A percentile compares a stretch with the other conserved stretches of the same genome.
These are phyloP conservation scores for Stylonectria norvegica DNA, from an alignment of 2,329 filamentous ascomycete species.

Conservation along the genomic window DNA sequence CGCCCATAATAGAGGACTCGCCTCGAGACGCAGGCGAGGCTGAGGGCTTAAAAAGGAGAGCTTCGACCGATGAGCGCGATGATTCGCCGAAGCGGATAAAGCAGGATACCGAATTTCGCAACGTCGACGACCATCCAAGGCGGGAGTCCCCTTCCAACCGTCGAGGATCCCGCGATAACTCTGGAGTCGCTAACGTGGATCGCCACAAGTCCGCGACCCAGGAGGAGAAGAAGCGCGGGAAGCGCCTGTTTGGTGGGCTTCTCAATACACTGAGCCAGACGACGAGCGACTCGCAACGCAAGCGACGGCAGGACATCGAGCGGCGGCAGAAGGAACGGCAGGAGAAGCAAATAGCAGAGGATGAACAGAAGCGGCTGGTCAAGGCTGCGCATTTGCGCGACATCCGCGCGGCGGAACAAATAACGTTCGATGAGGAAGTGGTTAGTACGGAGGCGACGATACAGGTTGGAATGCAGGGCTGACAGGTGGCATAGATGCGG, in stretches of 20 bases:
- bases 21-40: constrained; percentile 6
- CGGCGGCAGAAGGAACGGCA: constrained; percentile 74
- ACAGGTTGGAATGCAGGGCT: constrained; percentile 4
- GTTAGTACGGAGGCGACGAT: constrained; percentile 49
- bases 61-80: constrained; percentile 17
- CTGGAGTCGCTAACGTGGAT: constrained; percentile 13
- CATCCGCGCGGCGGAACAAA: constrained; percentile 65
- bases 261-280: constrained; percentile 75
- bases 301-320: constrained; percentile 75
- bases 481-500: constrained; percentile 59
- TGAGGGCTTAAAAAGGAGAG: constrained; percentile 30
- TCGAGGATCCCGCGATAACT: constrained; percentile 9
- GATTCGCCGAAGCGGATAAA: constrained; percentile 26
- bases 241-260: constrained; percentile 80
- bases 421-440: constrained; percentile 69
- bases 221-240: constrained; percentile 81
- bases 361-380: constrained; percentile 63
- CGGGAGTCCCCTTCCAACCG: constrained; percentile 14
- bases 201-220: constrained; percentile 33
- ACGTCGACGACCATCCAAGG: constrained; percentile 13
- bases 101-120: constrained; percentile 17
- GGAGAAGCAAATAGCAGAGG: constrained; percentile 68
- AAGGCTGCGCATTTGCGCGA: constrained; percentile 60
- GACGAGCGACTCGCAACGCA: constrained; percentile 59
- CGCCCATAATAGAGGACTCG: constrained; percentile 6